phyloP scores from a whole-genome alignment of 2,329 filamentous ascomycete species.

The Pseudogymnoascus sp. region DNA sequence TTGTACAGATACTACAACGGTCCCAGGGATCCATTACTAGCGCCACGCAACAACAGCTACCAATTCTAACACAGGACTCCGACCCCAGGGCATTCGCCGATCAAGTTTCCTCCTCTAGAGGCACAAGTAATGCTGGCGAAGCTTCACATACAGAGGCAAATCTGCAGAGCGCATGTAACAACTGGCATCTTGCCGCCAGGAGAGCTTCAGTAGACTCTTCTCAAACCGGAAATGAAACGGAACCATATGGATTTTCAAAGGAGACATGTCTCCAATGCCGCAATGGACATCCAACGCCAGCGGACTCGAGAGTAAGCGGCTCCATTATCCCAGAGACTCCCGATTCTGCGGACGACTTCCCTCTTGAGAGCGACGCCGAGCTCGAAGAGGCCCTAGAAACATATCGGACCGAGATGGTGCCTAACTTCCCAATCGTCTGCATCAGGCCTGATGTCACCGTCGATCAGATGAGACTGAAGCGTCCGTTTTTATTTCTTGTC shows the following conservation, averaged over 20 bases:
- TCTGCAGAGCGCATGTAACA: too few species aligned
- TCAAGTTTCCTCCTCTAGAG: background rate
- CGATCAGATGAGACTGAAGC: background rate
- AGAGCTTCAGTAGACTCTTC: background rate
- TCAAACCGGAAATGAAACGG: background rate
- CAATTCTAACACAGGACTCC: background rate
- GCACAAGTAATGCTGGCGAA: background rate
- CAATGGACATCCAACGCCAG: background rate
- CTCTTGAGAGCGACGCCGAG: background rate
- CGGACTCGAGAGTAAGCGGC: background rate
- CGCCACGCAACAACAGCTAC: background rate
- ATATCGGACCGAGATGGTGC: conserved; percentile 13
- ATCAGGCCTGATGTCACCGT: background rate
- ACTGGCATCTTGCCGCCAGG: background rate
- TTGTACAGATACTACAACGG: conserved; percentile 17
- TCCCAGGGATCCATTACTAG: conserved; percentile 6
- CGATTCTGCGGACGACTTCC: background rate
- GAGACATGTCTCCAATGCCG: background rate
- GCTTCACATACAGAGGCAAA: background rate
- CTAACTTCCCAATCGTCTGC: conserved; percentile 13
- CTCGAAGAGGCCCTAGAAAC: conserved; percentile 11
- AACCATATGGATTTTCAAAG: background rate
- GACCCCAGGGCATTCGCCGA: background rate
- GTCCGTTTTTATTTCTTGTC: background rate
- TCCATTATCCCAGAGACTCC: background rate